Percentiles rank a stretch among this genome's conserved stretches.
phyloP scores from a whole-genome alignment of 2,329 filamentous ascomycete species.

The Cercospora sp. region DNA sequence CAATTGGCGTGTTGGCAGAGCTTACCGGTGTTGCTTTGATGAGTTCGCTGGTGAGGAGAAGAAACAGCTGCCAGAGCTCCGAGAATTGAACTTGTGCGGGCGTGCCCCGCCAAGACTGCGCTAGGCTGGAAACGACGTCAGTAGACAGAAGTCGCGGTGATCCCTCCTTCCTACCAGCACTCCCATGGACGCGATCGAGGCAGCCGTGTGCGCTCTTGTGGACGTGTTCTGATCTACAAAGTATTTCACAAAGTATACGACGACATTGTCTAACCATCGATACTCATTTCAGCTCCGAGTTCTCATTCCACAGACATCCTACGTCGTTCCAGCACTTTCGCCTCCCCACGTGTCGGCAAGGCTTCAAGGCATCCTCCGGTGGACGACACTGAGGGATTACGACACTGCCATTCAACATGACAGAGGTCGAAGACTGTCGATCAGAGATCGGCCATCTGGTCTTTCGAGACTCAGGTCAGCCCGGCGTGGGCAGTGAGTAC shows the following conservation, averaged over 20 bases:
- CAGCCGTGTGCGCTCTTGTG: not conserved
- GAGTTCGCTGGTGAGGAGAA: conserved; percentile 22
- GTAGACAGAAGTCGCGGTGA: conserved; percentile 11
- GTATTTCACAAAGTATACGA: not conserved
- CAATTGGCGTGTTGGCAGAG: not conserved
- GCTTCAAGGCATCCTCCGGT: not conserved
- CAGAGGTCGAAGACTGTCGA: conserved; percentile 1
- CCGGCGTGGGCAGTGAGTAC: conserved; percentile 8
- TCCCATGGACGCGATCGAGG: not conserved
- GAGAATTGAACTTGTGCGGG: conserved; percentile 21
- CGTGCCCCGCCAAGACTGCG: conserved; percentile 15
- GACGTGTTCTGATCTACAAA: not conserved
- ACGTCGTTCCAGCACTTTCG: conserved; percentile 11
- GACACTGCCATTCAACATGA: conserved; percentile 27
- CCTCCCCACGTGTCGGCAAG: not conserved
- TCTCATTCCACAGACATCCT: not conserved
- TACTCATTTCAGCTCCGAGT: not conserved
- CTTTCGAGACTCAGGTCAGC: conserved; percentile 17
- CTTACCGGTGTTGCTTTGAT: conserved; percentile 25
- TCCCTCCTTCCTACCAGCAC: not conserved
- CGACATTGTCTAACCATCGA: not conserved
- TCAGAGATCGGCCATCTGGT: conserved; percentile 15
- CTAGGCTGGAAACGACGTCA: conserved; percentile 16
- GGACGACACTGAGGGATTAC: not conserved
- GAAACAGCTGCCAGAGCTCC: conserved; percentile 16